Evolutionary conservation across 1,139 yeast species (phyloP), one percentile per base, ranked within the genome.

Genomic region (Suhomyces panamericanus): DNA sequence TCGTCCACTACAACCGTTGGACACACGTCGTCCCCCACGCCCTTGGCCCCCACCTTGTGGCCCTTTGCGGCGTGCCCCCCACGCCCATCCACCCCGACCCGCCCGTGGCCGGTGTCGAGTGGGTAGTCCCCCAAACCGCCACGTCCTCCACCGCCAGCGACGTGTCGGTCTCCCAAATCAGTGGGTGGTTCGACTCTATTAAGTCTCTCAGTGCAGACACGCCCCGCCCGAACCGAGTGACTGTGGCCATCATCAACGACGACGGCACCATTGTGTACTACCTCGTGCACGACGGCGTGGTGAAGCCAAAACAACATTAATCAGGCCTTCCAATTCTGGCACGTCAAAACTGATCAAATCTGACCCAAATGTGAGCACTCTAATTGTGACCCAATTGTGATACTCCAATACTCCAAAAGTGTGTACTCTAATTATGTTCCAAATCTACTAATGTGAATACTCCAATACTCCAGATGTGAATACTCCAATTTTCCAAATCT

Each of bases 261-360:
- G 91, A 85, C 59, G 83, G 87, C 0, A 81, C 89, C 0, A 73
- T 85, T 3, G 85, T 83, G 6, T 85, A 83, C 55, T 85, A 85
- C 56, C 75, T 80, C 54, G 73, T 83, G 32, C 78, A 83, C 56
- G 77, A 77, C 49, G 90, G 88, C 0, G 67, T 84, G 14, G 77
- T 74, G 9, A 78, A 75, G 57, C 90, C 90, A 3, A 65, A 80
- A 33, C 75, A 75, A 54, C 78, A 78, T 53, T 80, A 22, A 20
- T 14, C 20, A 4, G 20, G 6, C 20, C 6, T 6, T 6, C 6
- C 20, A n/a, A n/a, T n/a, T n/a, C n/a, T n/a, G n/a, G n/a, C n/a
- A n/a, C n/a, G n/a, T n/a, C n/a, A n/a, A n/a, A n/a, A n/a, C n/a
- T n/a, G n/a, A n/a, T n/a, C n/a, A n/a, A n/a, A n/a, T n/a, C n/a